phyloP scores from a whole-genome alignment of 169 alveolate species.

The Cryptosporidium ubiquitum region DNA sequence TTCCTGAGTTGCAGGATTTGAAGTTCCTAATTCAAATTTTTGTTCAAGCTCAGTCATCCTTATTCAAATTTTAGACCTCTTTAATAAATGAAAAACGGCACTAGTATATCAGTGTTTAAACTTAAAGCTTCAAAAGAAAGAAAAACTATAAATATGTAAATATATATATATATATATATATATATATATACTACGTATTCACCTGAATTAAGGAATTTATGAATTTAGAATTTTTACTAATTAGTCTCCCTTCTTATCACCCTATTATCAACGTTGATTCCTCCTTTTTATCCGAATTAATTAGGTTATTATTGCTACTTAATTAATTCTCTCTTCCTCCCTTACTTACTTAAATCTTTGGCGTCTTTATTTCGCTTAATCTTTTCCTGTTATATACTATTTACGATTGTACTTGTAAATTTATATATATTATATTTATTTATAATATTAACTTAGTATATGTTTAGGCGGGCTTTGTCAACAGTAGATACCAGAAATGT shows the following conservation, averaged over 20 bases:
- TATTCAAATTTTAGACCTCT: not conserved
- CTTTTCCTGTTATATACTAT: not conserved
- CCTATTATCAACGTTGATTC: not conserved
- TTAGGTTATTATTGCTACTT: not conserved
- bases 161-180: not conserved
- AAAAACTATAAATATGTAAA: not conserved
- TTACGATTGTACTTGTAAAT: not conserved
- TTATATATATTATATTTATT: not conserved
- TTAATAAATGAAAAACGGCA: not conserved
- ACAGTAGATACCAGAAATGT: not conserved
- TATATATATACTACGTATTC: not conserved
- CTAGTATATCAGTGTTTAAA: not conserved
- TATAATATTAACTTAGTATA: not conserved
- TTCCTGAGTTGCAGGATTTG: conserved; percentile 13
- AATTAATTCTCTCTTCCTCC: conserved; percentile 8
- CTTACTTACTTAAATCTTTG: not conserved
- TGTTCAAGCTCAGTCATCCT: conserved; percentile 32
- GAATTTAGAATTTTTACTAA: not conserved
- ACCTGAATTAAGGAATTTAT: not conserved
- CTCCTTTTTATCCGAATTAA: not conserved
- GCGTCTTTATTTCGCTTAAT: conserved; percentile 4
- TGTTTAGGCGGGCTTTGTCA: not conserved
- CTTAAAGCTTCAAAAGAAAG: not conserved
- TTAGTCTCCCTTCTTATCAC: no score
- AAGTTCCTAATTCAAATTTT: conserved; percentile 12